Base-by-base conservation (phyloP, 257 asterid genomes). In the Nicotiana sylvestris region DNA sequence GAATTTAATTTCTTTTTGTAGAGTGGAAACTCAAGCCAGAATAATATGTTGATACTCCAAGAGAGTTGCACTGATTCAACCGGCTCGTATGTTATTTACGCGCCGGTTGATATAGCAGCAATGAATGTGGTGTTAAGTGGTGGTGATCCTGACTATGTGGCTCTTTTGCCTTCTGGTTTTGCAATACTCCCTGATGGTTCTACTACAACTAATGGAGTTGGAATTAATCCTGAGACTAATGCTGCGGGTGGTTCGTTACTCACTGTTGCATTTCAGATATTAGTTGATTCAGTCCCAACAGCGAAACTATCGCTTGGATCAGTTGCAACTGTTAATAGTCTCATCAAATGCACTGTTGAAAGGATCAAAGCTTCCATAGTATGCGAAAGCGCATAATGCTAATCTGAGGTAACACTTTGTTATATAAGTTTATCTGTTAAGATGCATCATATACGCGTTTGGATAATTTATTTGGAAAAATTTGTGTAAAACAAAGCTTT, bases 161-260 rank as follows among this genome's bases (percentile, higher is more conserved):
- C 94, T 53, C 89, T 90, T 15, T 68, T 90, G 35, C 94, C 94
- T 9, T 90, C 94, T 9, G 94, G 94, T 29, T 90, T 90, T 25
- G 92, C 92, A 33, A 89, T 90, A 72, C 91, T 90, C 0, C 94
- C 94, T 4, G 92, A 90, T 3, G 93, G 90, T 39, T 87, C 88
- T 15, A 25, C 32, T 29, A 61, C 72, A 39, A 6, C 25, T 57
- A 76, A 82, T 4, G 66, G 81, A 1, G 82, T 57, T 4, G 85
- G 82, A 25, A 57, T 8, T 69, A 69, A n/a, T 32, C 81, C 86
- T 3, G 88, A 83, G 32, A 84, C 53, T 49, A 88, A 86, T 16
- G 58, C 85, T 1, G 90, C 84, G 5, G 89, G 90, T 11, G 92
- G 94, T 39, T 87, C 91, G 0, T 39, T 90, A 37, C 70, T 90